Percentiles rank a stretch among this genome's conserved stretches.
Evolutionary conservation across 805 yeast genomes (phyloP).

Genomic region (Lipomyces yamadae): DNA sequence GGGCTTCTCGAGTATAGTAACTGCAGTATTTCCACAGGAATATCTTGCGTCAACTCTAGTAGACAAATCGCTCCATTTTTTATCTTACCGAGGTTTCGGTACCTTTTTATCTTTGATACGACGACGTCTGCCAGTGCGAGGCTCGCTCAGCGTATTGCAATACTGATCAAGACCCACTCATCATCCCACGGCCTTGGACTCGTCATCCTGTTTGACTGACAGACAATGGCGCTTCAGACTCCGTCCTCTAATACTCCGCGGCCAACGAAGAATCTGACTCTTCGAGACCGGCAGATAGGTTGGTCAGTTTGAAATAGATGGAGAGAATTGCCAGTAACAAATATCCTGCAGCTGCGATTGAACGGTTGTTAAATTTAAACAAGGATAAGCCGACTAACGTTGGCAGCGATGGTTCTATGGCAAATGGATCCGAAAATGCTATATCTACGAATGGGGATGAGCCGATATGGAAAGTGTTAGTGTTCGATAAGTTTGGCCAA

Average conservation of each 20-base stretch:
- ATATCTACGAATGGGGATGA: conserved; percentile 56
- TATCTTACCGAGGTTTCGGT: background rate
- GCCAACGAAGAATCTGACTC: conserved; percentile 15
- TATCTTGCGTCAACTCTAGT: background rate
- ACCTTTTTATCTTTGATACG: background rate
- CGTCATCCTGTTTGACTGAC: background rate
- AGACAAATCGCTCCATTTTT: background rate
- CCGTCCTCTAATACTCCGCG: conserved; percentile 14
- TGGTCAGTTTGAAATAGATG: background rate
- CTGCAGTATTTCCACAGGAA: background rate
- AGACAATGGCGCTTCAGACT: conserved; percentile 13
- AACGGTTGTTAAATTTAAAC: conserved; percentile 86
- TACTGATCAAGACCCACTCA: background rate
- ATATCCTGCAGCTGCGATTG: conserved; percentile 53
- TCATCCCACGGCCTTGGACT: background rate
- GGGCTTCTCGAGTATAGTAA: background rate
- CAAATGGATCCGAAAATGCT: conserved; percentile 52
- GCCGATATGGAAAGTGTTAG: conserved; percentile 86
- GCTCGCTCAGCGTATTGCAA: background rate
- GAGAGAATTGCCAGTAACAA: background rate
- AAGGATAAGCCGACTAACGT: conserved; percentile 50
- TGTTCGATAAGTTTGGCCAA: conserved; percentile 80
- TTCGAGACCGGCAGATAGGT: conserved; percentile 39
- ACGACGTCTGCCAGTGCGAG: background rate
- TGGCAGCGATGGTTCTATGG: conserved; percentile 48